A percentile compares a stretch with the other conserved stretches of the same genome.
Conservation (phyloP, 345 rosid species). For the Mallotus nudiflorus region DNA sequence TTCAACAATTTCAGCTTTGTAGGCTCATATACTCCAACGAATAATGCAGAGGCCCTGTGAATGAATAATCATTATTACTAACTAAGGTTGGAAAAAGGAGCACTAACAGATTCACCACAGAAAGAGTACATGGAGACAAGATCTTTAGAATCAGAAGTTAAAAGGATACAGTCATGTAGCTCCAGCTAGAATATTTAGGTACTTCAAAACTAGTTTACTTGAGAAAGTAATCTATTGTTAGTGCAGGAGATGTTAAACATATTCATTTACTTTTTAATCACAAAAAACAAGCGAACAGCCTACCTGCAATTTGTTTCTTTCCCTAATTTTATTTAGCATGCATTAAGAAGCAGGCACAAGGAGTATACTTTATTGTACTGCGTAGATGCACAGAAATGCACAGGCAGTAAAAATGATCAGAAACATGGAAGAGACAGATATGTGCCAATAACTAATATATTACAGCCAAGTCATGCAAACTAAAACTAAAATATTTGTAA, state of each 20-base stretch:
- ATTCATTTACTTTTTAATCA: not conserved
- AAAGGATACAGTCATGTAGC: not conserved
- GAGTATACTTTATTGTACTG: not conserved
- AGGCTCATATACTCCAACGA: conserved; percentile 95
- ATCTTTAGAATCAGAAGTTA: not conserved
- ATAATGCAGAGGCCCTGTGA: conserved; percentile 88
- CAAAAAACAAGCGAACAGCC: not conserved
- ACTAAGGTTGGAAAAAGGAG: conserved; percentile 1
- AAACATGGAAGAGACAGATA: not conserved
- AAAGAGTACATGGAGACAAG: not conserved
- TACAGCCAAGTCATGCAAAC: not conserved
- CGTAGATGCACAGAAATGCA: not conserved
- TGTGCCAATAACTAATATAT: not conserved
- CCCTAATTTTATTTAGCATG: not conserved
- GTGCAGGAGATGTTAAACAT: not conserved
- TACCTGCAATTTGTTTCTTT: not conserved
- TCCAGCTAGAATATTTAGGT: not conserved
- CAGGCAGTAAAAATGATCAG: not conserved
- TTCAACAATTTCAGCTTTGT: conserved; percentile 79
- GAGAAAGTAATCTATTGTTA: not conserved
- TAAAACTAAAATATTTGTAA: not conserved
- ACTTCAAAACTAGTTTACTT: not conserved
- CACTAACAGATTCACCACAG: not conserved
- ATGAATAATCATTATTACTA: conserved; percentile 16
- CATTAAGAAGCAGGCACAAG: not conserved